Base-by-base conservation (phyloP, 345 rosid genomes). In the Heritiera littoralis region DNA sequence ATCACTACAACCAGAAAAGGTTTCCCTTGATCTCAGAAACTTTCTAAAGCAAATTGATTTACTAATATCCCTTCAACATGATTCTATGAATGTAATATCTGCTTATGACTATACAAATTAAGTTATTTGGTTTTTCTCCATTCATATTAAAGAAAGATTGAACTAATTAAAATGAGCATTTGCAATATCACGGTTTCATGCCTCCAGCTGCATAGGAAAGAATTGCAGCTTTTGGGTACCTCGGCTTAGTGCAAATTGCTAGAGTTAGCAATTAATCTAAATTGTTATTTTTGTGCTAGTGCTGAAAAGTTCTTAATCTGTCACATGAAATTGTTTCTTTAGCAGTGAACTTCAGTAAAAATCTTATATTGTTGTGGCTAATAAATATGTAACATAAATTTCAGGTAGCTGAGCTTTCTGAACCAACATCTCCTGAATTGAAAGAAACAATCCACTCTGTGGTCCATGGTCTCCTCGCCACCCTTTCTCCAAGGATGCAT, bases 1-100 rank as follows among this genome's bases (percentile, higher is more conserved):
- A 84, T 95, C 98, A 6, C 80, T 95, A 72, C 91, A 91, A 83
- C 99, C 99, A 46, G 99, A 95, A 84, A 95, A 95, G 98, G 99
- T 95, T 77, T 66, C 15, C 5, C 13, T 61, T 78, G 58, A 48
- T 49, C 74, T 81, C 58, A 78, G 20, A 72, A 72, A 5, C 46
- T 54, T 56, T 14, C 58, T 28, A 72, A 18, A 54, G 10, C 46
- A 52, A 73, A 11, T 73, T 73, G 14, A 71, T 15, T 5, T 30
- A 6, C 7, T 72, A 52, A 52, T 52, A 8, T 52, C 45, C 61
- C 9, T 32, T 32, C 30, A 71, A 32, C 61, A 52, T 9, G 46
- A 72, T 52, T 15, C 30, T 52, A 17, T 48, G 14, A 35, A 32
- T 40, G 9, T 18, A 58, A 76, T 8, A 45, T 45, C 72, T 35